Evolutionary conservation across 179 eudicot genomes (phyloP).

Genomic region (Gypsophila paniculata): DNA sequence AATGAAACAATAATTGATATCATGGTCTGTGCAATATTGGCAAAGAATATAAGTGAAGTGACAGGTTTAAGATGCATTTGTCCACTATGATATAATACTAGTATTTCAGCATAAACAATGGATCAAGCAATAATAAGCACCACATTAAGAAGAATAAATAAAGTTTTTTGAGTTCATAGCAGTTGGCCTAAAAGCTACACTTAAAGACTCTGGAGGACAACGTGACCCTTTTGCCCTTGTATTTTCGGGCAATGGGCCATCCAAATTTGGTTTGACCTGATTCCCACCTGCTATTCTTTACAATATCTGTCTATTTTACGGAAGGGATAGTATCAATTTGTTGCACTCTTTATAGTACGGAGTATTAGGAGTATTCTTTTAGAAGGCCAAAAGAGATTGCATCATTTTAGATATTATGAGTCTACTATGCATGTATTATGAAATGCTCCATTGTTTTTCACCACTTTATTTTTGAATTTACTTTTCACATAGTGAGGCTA

Average conservation of each 20-base stretch:
- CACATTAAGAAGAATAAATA: constrained; percentile 16
- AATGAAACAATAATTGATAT: background rate
- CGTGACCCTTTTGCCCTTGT: constrained; percentile 18
- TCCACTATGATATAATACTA: constrained; percentile 6
- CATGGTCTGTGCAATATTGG: background rate
- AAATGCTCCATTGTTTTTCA: no score
- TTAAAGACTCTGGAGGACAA: constrained; percentile 15
- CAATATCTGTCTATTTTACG: no score
- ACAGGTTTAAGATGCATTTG: background rate
- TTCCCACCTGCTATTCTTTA: constrained; percentile 1
- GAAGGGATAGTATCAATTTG: no score
- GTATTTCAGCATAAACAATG: background rate
- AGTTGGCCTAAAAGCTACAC: constrained; percentile 27
- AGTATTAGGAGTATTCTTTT: no score
- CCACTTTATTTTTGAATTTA: no score
- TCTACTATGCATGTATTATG: no score
- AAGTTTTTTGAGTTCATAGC: constrained; percentile 8
- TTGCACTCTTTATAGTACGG: no score
- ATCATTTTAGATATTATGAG: no score
- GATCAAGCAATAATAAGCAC: constrained; percentile 10
- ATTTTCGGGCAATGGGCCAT: constrained; percentile 25
- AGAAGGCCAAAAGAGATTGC: no score
- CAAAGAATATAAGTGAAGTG: background rate
- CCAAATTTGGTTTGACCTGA: constrained; percentile 12
- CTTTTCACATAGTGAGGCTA: no score